Conservation (phyloP, 305 asterid genomes). For the Euphrasia arctica region DNA sequence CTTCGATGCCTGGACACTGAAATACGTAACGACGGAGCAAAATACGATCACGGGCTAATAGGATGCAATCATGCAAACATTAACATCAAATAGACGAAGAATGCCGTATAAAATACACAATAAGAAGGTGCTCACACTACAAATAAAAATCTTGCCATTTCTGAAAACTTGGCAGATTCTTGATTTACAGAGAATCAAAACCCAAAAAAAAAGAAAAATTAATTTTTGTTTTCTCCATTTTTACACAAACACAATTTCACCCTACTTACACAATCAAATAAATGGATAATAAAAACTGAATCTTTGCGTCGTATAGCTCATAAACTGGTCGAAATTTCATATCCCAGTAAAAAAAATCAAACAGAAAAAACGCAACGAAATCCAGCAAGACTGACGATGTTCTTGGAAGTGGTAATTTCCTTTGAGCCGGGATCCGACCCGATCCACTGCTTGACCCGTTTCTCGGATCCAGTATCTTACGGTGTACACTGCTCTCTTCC, state of each 20-base stretch:
- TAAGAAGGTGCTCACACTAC: no score
- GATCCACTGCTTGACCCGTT: slow-evolving; percentile 86
- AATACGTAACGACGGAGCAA: not conserved
- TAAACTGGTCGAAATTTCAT: not conserved
- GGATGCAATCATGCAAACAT: not conserved
- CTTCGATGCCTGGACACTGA: slow-evolving; percentile 59
- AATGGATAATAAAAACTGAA: not conserved
- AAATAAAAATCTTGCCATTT: no score
- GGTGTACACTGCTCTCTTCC: slow-evolving; percentile 71
- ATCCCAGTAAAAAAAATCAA: no score
- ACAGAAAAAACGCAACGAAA: not conserved
- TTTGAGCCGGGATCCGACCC: slow-evolving; percentile 67
- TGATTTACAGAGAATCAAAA: no score
- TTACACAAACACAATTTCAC: not conserved
- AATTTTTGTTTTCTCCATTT: no score
- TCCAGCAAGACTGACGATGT: slow-evolving; percentile 35
- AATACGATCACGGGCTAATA: not conserved
- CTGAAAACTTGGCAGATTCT: no score
- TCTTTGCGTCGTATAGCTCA: not conserved
- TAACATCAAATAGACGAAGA: not conserved
- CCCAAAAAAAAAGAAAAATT: no score
- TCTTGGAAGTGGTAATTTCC: slow-evolving; percentile 57
- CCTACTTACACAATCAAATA: not conserved
- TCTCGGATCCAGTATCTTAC: slow-evolving; percentile 62
- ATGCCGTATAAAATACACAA: not conserved